A percentile compares a stretch with the other conserved stretches of the same genome.
phyloP scores from a whole-genome alignment of 129 eudicot genomes.

The Escallonia rubra region DNA sequence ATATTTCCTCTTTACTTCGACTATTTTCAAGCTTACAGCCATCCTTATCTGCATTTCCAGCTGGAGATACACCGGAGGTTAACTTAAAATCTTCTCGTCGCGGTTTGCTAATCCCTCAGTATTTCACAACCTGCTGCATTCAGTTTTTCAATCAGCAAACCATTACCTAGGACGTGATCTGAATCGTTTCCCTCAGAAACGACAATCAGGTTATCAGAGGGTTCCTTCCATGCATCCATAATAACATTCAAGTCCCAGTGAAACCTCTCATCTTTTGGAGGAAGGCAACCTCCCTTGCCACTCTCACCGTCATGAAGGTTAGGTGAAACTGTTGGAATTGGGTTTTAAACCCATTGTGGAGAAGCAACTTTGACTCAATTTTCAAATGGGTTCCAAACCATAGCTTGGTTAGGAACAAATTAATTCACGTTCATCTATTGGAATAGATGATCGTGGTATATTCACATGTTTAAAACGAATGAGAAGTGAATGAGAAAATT shows the following conservation, averaged over 20 bases:
- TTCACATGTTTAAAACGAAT: too few species aligned
- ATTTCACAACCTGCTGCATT: background rate
- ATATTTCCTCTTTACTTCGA: constrained; percentile 10
- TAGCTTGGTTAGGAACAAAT: too few species aligned
- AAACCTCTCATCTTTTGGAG: constrained; percentile 29
- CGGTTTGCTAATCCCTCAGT: too few species aligned
- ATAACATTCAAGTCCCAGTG: constrained; percentile 72
- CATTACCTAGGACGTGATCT: constrained; percentile 7
- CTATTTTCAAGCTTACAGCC: background rate
- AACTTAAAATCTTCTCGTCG: too few species aligned
- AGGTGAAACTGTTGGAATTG: too few species aligned
- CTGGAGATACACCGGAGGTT: background rate
- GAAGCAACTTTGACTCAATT: too few species aligned
- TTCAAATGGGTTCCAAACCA: too few species aligned
- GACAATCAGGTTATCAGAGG: constrained; percentile 27
- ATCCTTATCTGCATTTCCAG: constrained; percentile 4
- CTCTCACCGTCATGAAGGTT: constrained; percentile 8
- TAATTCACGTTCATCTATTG: too few species aligned
- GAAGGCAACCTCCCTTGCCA: constrained; percentile 7
- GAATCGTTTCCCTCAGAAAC: constrained; percentile 13
- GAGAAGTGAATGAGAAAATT: too few species aligned
- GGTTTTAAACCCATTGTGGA: too few species aligned
- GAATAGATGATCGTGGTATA: too few species aligned
- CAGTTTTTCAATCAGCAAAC: constrained; percentile 5
- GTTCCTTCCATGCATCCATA: constrained; percentile 74